phyloP scores from a whole-genome alignment of 2,329 filamentous ascomycete genomes.

The Epichloe coenophiala region DNA sequence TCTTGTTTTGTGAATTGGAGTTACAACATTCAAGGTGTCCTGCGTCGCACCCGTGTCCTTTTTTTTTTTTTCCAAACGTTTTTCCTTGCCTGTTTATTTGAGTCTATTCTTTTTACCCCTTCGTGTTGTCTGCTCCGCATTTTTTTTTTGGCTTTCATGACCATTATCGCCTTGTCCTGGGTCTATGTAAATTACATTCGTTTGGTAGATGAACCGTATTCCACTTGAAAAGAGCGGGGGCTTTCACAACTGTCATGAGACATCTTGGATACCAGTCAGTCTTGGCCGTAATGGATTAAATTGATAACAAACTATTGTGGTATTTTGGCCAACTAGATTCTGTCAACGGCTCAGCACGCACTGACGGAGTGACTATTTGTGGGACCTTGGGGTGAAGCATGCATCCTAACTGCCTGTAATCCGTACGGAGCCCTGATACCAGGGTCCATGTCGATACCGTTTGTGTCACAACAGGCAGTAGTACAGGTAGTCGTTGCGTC shows the following conservation, averaged over 20 bases:
- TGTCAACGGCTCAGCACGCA: too few species aligned
- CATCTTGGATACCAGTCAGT: slow-evolving; percentile 1
- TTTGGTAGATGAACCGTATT: background rate
- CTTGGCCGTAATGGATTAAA: background rate
- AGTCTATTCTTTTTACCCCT: too few species aligned
- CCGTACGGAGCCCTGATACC: too few species aligned
- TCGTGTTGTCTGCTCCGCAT: too few species aligned
- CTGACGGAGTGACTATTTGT: too few species aligned
- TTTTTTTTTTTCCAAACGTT: background rate
- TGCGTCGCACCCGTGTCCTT: background rate
- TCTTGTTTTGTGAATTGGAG: background rate
- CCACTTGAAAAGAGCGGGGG: background rate
- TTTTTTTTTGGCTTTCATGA: background rate
- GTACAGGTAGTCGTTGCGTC: background rate
- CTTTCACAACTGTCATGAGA: background rate
- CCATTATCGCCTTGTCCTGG: background rate
- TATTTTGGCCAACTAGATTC: too few species aligned
- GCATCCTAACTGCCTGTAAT: background rate
- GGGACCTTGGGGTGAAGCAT: background rate
- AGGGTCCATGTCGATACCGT: background rate
- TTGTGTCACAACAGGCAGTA: background rate
- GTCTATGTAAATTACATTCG: background rate
- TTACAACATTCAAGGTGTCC: background rate
- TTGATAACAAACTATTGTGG: background rate
- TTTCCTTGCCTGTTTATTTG: too few species aligned